A percentile compares a stretch with the other conserved stretches of the same genome.
Evolutionary conservation across 371 early-diverging fungal species (phyloP).

Genomic region (Mucor velutinosus): DNA sequence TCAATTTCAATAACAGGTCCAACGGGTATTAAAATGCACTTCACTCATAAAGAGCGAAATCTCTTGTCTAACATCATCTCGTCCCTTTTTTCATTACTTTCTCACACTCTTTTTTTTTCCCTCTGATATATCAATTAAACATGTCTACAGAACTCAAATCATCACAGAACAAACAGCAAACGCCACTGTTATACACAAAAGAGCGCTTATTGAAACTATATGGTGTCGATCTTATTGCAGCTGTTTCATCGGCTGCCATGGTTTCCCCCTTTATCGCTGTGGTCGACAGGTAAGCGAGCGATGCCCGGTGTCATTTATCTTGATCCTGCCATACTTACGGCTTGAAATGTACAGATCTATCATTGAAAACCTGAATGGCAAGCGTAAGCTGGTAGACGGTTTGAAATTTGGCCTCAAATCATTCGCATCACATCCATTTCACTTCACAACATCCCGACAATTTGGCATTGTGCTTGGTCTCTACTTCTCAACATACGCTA

Average conservation of each 20-base stretch:
- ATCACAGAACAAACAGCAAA: background rate
- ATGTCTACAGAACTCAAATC: conserved; percentile 11
- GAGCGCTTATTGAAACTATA: conserved; percentile 30
- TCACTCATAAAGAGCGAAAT: background rate
- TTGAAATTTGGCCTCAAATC: conserved; percentile 43
- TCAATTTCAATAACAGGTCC: background rate
- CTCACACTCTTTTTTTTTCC: conserved; percentile 1
- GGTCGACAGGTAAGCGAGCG: conserved; percentile 54
- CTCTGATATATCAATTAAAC: background rate
- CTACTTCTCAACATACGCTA: conserved; percentile 60
- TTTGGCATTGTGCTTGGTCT: conserved; percentile 57
- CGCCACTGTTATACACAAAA: conserved; percentile 12
- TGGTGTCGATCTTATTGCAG: conserved; percentile 48
- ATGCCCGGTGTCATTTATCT: background rate
- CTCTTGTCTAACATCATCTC: background rate
- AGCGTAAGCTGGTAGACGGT: conserved; percentile 44
- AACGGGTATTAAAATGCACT: background rate
- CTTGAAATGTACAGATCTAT: conserved; percentile 43
- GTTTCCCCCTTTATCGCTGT: conserved; percentile 68
- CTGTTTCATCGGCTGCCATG: conserved; percentile 44
- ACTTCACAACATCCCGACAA: conserved; percentile 48
- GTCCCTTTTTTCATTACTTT: background rate
- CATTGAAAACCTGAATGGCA: conserved; percentile 65
- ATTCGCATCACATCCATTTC: conserved; percentile 45
- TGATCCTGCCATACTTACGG: background rate